Base-by-base conservation (phyloP, 192 early-diverging fungal species). In the Mycoemilia scoparia region DNA sequence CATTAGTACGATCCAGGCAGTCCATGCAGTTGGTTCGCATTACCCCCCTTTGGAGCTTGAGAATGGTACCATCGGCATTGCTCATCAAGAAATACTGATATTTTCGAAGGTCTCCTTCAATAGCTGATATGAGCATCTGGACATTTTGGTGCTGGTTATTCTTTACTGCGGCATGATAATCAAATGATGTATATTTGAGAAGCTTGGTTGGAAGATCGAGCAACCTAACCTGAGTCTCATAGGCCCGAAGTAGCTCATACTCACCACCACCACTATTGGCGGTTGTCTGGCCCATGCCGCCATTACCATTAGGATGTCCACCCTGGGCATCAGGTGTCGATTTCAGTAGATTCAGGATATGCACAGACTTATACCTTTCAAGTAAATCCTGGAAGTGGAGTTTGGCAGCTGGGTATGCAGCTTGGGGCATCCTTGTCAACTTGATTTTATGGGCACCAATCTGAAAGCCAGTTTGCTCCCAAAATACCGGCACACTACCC, bases 1-100 rank as follows among this genome's bases (percentile, higher is more conserved):
- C 70, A 46, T 97, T 98, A 8, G 93, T 98, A 13, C 93, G 71
- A 53, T 82, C 57, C 36, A 64, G 50, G 36, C 82, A 81, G 38
- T 85, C 95, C 36, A 99, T 57, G 45, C 95, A 99, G 42, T 96
- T 99, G 2, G 82, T 84, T 8, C 95, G 61, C 33, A 88, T 74
- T 4, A 87, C 73, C 14, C 92, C 91, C 7, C 70, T 51, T 53
- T 96, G 96, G 4, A 55, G 49, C 14, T 53, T 57, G 9, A 85
- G 42, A 2, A 83, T 49, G 3, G 46, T 35, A 19, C 66, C 69
- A 13, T 60, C 55, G 13, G 69, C 62, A 10, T 49, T 57, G 32
- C 83, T 78, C 7, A 68, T 51, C n/a, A 78, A 38, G 38, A 79
- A 86, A 48, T 71, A 85, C 16, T 72, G 67, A 55, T 59, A 77